Conservation (phyloP, 805 yeast genomes). For the Candida taoyuanica region DNA sequence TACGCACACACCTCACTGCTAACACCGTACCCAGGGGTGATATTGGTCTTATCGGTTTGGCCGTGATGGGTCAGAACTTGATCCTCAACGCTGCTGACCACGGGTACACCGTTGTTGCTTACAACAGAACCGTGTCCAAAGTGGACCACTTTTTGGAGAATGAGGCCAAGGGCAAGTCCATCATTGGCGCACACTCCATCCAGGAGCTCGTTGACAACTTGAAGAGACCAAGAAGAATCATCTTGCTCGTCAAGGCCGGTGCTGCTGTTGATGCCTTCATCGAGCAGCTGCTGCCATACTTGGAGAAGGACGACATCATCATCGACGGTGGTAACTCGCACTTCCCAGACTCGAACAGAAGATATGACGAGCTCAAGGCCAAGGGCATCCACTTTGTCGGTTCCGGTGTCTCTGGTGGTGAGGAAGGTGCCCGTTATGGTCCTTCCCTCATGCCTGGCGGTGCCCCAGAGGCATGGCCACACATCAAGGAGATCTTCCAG, state of each 20-base stretch:
- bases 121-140: constrained; percentile 95
- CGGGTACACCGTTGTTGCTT: constrained; percentile 96
- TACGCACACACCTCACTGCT: constrained; percentile 9
- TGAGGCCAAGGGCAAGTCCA: constrained; percentile 97
- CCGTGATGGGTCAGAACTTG: constrained; percentile 99
- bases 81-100: constrained; percentile 97
- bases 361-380: constrained; percentile 80
- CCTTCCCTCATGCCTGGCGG: constrained; percentile 99
- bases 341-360: constrained; percentile 97
- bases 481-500: constrained; percentile 94
- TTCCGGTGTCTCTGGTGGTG: constrained; percentile 99
- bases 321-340: constrained; percentile 99
- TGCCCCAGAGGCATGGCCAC: constrained; percentile 97
- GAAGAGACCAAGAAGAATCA: constrained; percentile 96
- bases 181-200: constrained; percentile 91
- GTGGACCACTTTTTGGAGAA: constrained; percentile 90
- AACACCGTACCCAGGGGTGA: constrained; percentile 58
- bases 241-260: constrained; percentile 95
- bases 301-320: constrained; percentile 96
- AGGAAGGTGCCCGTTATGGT: constrained; percentile 99
- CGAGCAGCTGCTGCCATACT: constrained; percentile 78
- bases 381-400: constrained; percentile 94
- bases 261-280: constrained; percentile 89
- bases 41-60: constrained; percentile 98
- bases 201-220: constrained; percentile 82